These are phyloP conservation scores for Colletotrichum phormii DNA, from an alignment of 2,329 filamentous ascomycete species.

Conservation along the genomic window DNA sequence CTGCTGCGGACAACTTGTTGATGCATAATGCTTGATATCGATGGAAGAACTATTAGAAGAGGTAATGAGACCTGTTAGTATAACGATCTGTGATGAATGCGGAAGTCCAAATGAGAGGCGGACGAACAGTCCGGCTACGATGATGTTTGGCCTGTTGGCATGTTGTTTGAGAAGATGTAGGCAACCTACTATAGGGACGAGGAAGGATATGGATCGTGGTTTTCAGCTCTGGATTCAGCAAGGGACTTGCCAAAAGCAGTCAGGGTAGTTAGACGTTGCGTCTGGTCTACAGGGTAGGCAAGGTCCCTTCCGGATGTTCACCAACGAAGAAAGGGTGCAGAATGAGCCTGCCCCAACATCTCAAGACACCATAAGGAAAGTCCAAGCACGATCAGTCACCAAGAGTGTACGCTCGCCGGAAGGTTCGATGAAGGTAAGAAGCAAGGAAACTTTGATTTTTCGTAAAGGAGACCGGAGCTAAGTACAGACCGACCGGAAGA, in stretches of 20 bases:
- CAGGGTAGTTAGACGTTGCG: background rate
- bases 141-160: constrained; percentile 3
- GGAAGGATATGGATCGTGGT: background rate
- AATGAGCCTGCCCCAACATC: background rate
- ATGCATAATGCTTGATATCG: constrained; percentile 8
- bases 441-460: constrained; percentile 24
- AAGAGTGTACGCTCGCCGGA: background rate
- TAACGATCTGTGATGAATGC: constrained; percentile 14
- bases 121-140: constrained; percentile 11
- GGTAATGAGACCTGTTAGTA: background rate
- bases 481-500: constrained; percentile 35
- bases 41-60: background rate
- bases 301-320: background rate
- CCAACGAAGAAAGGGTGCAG: background rate
- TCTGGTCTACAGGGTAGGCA: background rate
- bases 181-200: no score
- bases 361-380: background rate
- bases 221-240: background rate
- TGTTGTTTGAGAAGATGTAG: background rate
- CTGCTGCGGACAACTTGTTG: constrained; percentile 15
- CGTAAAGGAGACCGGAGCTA: constrained; percentile 29
- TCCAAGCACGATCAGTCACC: background rate
- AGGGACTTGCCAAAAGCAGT: background rate
- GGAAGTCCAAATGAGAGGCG: constrained; percentile 25
- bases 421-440: background rate